These are phyloP conservation scores for Blastobotrys illinoisensis DNA, from an alignment of 1,139 yeast species.

Conservation along the genomic window DNA sequence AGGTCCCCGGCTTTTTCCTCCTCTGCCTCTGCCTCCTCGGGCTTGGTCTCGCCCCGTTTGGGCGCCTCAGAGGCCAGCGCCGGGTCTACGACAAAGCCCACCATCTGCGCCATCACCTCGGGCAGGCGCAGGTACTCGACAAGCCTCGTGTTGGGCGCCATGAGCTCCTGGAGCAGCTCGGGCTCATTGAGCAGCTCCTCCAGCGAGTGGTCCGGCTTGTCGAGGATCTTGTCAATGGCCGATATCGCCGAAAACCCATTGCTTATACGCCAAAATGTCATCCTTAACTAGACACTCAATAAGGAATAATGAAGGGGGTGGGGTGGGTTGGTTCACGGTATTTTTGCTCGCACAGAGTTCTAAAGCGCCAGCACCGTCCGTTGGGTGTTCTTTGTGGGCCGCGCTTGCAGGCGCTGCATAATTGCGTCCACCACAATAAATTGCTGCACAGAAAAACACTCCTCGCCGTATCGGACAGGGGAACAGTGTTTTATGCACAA, in stretches of 20 bases:
- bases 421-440: neutral
- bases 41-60: conserved; percentile 13
- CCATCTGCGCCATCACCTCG: conserved; percentile 57
- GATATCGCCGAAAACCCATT: conserved; percentile 76
- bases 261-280: conserved; percentile 86
- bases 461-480: neutral
- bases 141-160: conserved; percentile 75
- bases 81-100: conserved; percentile 56
- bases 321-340: neutral
- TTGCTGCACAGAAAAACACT: neutral
- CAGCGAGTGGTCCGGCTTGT: conserved; percentile 49
- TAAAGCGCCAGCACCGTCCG: neutral
- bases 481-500: neutral
- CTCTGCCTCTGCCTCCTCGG: conserved; percentile 13
- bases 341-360: neutral
- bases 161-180: conserved; percentile 76
- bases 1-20: conserved; percentile 6
- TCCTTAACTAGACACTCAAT: conserved; percentile 12
- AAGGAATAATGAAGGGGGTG: neutral
- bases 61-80: conserved; percentile 13
- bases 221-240: conserved; percentile 67
- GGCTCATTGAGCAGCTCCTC: conserved; percentile 76
- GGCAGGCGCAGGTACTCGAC: conserved; percentile 78
- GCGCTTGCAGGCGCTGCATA: conserved; percentile 1
- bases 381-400: conserved; percentile 2